phyloP scores from a whole-genome alignment of 225 moss, liverwort and hornwort genomes.

The Takakia lepidozioides region DNA sequence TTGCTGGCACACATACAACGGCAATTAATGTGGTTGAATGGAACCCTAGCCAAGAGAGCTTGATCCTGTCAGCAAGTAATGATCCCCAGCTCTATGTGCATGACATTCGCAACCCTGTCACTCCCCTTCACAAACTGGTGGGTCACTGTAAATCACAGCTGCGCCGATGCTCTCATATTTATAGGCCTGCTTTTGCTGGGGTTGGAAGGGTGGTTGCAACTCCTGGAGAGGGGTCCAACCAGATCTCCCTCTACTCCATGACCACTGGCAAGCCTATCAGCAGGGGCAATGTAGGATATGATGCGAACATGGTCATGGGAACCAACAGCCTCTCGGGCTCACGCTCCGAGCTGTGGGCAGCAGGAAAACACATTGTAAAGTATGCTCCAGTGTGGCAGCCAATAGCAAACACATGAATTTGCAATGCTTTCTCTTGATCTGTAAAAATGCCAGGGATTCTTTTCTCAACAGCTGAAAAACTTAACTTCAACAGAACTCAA shows the following conservation, averaged over 20 bases:
- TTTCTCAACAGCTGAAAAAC: too few relatives aligned
- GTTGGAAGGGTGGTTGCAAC: slow-evolving; percentile 31
- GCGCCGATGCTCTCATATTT: slow-evolving; percentile 25
- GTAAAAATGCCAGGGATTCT: too few relatives aligned
- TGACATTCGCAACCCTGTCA: slow-evolving; percentile 31
- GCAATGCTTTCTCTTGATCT: too few relatives aligned
- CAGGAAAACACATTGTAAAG: slow-evolving; percentile 9
- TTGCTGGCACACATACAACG: slow-evolving; percentile 17
- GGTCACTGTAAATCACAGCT: slow-evolving; percentile 36
- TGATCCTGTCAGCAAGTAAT: slow-evolving; percentile 40
- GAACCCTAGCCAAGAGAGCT: slow-evolving; percentile 26
- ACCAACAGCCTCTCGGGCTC: slow-evolving; percentile 10
- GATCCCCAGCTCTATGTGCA: slow-evolving; percentile 35
- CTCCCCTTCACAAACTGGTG: slow-evolving; percentile 14
- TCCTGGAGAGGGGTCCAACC: slow-evolving; percentile 40
- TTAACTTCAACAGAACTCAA: too few relatives aligned
- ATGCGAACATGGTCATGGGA: slow-evolving; percentile 29
- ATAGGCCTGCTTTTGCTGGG: slow-evolving; percentile 35
- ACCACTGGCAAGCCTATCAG: slow-evolving; percentile 20
- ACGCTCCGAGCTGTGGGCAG: slow-evolving; percentile 32
- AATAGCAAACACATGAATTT: too few relatives aligned
- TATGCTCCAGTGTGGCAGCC: too few relatives aligned
- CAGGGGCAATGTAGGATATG: slow-evolving; percentile 27
- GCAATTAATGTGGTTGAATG: slow-evolving; percentile 42
- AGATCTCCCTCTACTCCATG: slow-evolving; percentile 37